Conservation (phyloP, 2,329 filamentous ascomycete species). For the Ceratocystis papillata region DNA sequence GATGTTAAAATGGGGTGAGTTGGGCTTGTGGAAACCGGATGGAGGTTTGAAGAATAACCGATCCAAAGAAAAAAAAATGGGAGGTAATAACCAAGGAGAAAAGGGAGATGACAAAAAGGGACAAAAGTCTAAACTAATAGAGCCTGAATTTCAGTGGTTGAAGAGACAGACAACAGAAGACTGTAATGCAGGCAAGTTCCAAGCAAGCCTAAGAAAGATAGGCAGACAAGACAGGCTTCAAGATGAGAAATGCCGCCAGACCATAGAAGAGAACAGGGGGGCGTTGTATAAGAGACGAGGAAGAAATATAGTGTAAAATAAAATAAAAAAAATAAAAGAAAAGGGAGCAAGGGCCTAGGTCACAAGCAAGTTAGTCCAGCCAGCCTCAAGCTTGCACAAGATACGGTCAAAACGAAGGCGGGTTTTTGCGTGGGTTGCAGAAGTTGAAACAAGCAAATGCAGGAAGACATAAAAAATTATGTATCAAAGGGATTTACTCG, state of each 20-base stretch:
- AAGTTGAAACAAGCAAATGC: conserved; percentile 10
- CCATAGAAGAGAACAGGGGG: neutral
- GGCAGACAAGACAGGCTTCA: conserved; percentile 1
- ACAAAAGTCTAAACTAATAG: neutral
- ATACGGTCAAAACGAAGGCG: conserved; percentile 7
- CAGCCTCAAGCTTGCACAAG: neutral
- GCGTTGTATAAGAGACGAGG: conserved; percentile 2
- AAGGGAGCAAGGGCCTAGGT: neutral
- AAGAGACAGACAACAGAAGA: neutral
- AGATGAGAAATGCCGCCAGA: neutral
- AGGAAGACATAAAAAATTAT: neutral
- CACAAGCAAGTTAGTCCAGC: neutral
- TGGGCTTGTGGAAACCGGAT: neutral
- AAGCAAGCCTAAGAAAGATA: conserved; percentile 4
- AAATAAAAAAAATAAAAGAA: neutral
- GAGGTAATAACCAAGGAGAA: neutral
- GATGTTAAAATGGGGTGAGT: neutral
- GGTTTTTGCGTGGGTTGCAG: conserved; percentile 12
- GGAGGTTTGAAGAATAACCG: conserved; percentile 12
- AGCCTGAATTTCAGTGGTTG: conserved; percentile 1
- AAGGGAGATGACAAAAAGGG: neutral
- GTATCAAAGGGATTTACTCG: neutral
- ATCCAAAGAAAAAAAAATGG: neutral
- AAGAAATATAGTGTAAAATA: neutral
- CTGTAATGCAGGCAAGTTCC: conserved; percentile 5